Evolutionary conservation across 1,284 basidiomycete species (phyloP).

Genomic region (Leccinum proliferum): DNA sequence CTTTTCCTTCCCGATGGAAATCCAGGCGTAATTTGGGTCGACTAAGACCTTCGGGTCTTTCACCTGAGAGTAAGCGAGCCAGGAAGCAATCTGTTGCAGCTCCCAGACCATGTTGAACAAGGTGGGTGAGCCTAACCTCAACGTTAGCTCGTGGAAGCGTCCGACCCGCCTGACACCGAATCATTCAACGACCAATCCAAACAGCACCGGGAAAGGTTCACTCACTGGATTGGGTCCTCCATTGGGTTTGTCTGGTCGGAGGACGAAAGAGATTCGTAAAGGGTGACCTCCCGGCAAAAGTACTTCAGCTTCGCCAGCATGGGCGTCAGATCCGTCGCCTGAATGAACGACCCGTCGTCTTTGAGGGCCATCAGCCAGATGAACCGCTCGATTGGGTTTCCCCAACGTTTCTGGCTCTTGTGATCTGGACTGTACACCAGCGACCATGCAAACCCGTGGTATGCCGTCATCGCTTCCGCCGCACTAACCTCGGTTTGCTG

Average conservation of each 20-base stretch:
- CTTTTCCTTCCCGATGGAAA: not conserved
- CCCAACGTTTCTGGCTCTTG: not conserved
- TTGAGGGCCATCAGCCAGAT: conserved; percentile 9
- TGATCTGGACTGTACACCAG: not conserved
- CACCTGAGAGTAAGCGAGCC: not conserved
- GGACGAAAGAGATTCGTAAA: not conserved
- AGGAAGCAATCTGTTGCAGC: not conserved
- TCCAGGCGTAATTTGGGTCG: not conserved
- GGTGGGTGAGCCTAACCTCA: not conserved
- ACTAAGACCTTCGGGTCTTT: conserved; percentile 1
- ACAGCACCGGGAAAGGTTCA: not conserved
- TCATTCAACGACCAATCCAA: not conserved
- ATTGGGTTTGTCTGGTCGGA: not conserved
- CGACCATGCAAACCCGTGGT: conserved; percentile 4
- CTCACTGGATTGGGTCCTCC: not conserved
- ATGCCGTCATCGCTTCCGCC: not conserved
- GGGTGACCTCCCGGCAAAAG: not conserved
- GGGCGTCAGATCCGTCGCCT: not conserved
- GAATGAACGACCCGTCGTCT: conserved; percentile 3
- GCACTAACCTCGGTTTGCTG: not conserved
- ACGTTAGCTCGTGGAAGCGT: not conserved
- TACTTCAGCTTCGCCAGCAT: conserved; percentile 11
- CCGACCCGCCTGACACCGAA: not conserved
- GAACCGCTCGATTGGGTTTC: not conserved
- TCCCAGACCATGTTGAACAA: conserved; percentile 6